Percentiles rank a stretch among this genome's conserved stretches.
Evolutionary conservation across 495 filamentous ascomycete genomes (phyloP).

Genomic region (Sabuloglossum arenarium): DNA sequence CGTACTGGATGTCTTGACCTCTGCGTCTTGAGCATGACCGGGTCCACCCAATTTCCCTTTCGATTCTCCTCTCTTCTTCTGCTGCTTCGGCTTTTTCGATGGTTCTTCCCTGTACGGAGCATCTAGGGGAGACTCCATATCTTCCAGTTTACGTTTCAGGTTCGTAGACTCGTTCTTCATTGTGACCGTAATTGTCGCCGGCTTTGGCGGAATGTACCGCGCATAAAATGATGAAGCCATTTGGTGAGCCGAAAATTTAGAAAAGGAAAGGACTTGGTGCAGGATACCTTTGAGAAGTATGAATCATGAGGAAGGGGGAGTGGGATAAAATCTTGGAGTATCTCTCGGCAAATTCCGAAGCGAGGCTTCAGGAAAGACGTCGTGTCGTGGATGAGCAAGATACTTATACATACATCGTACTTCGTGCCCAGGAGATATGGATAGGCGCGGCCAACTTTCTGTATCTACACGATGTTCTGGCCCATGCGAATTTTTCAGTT

Average conservation of each 20-base stretch:
- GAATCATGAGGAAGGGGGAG: too few species aligned
- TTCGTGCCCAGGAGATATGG: background rate
- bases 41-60: too few species aligned
- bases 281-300: too few species aligned
- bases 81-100: background rate
- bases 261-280: background rate
- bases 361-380: too few species aligned
- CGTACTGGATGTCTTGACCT: background rate
- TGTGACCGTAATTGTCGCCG: background rate
- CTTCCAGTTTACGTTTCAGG: background rate
- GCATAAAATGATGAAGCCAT: slow-evolving; percentile 26
- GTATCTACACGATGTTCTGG: background rate
- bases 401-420: too few species aligned
- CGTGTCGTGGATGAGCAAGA: too few species aligned
- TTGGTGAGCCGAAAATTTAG: background rate
- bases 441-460: background rate
- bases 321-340: too few species aligned
- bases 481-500: background rate
- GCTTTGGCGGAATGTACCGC: slow-evolving; percentile 25
- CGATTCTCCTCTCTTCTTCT: background rate
- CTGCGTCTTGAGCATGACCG: too few species aligned
- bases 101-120: background rate
- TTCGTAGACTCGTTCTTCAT: background rate
- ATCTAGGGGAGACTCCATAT: background rate
- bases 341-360: too few species aligned